phyloP scores from a whole-genome alignment of 345 rosid genomes.

The Chamaenerion angustifolium region DNA sequence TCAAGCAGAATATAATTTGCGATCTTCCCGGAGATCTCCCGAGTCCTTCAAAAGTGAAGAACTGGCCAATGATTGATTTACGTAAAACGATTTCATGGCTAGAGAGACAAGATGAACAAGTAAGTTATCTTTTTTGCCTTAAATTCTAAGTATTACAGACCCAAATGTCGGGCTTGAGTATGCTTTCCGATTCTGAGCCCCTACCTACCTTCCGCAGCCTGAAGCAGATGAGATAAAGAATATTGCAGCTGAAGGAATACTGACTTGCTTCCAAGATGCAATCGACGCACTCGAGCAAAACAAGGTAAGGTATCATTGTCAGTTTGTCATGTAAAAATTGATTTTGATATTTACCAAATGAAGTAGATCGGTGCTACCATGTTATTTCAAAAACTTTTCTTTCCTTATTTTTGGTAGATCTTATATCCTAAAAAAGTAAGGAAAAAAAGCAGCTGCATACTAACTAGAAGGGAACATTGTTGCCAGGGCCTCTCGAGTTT shows the following conservation, averaged over 20 bases:
- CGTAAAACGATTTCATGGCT: slow-evolving; percentile 64
- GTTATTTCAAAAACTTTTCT: no score
- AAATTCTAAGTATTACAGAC: no score
- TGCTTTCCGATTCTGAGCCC: neutral
- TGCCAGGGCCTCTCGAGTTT: no score
- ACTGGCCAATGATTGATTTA: slow-evolving; percentile 68
- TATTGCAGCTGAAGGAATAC: slow-evolving; percentile 78
- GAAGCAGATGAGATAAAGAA: slow-evolving; percentile 54
- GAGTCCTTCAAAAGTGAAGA: slow-evolving; percentile 39
- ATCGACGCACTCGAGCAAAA: slow-evolving; percentile 67
- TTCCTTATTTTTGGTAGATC: no score
- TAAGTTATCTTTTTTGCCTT: slow-evolving; percentile 9
- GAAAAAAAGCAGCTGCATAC: no score
- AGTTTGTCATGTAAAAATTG: neutral
- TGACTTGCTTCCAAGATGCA: slow-evolving; percentile 83
- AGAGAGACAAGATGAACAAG: slow-evolving; percentile 79
- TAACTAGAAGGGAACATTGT: no score
- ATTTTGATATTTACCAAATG: neutral
- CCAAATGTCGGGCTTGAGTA: neutral
- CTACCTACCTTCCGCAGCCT: slow-evolving; percentile 32
- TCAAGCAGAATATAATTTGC: slow-evolving; percentile 26
- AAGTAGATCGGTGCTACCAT: no score
- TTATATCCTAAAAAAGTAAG: no score
- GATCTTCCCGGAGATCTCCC: slow-evolving; percentile 20
- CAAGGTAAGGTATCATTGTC: slow-evolving; percentile 32